These are phyloP conservation scores for Xylaria sp. DNA, from an alignment of 495 filamentous ascomycete species.

Conservation along the genomic window DNA sequence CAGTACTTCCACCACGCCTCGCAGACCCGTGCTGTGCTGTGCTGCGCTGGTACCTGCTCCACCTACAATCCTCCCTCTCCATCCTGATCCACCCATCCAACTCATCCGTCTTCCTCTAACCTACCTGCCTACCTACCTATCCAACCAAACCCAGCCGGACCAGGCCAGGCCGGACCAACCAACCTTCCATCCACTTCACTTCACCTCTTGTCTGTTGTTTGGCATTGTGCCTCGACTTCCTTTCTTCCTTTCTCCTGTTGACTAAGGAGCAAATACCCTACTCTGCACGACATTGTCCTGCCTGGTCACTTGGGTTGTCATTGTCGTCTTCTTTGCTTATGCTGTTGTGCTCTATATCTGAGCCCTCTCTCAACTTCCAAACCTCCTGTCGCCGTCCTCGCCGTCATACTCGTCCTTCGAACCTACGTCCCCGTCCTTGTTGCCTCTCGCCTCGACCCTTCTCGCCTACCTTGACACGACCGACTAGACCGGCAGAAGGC, in stretches of 20 bases:
- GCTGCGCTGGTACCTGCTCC: constrained; percentile 40
- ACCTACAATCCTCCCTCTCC: constrained; percentile 40
- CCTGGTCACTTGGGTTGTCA: constrained; percentile 23
- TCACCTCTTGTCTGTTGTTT: constrained; percentile 21
- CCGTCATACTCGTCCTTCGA: background rate
- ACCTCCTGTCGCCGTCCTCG: background rate
- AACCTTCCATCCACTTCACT: constrained; percentile 29
- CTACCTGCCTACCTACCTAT: constrained; percentile 8
- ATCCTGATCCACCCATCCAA: constrained; percentile 36
- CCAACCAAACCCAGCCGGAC: background rate
- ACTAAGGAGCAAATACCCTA: constrained; percentile 37
- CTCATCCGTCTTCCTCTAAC: constrained; percentile 25
- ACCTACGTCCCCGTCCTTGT: background rate
- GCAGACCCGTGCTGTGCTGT: constrained; percentile 31
- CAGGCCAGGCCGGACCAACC: constrained; percentile 5
- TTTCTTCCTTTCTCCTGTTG: constrained; percentile 40
- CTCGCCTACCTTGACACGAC: constrained; percentile 19
- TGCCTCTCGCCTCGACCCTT: background rate
- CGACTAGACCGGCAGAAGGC: constrained; percentile 9
- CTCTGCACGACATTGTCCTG: constrained; percentile 40
- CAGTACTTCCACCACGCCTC: constrained; percentile 31
- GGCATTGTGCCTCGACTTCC: constrained; percentile 40
- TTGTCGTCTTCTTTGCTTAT: constrained; percentile 24
- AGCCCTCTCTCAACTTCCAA: constrained; percentile 16
- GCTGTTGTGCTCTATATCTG: background rate